A percentile compares a stretch with the other conserved stretches of the same genome.
phyloP scores from a whole-genome alignment of 2,329 filamentous ascomycete genomes.

The Apiospora aurea region DNA sequence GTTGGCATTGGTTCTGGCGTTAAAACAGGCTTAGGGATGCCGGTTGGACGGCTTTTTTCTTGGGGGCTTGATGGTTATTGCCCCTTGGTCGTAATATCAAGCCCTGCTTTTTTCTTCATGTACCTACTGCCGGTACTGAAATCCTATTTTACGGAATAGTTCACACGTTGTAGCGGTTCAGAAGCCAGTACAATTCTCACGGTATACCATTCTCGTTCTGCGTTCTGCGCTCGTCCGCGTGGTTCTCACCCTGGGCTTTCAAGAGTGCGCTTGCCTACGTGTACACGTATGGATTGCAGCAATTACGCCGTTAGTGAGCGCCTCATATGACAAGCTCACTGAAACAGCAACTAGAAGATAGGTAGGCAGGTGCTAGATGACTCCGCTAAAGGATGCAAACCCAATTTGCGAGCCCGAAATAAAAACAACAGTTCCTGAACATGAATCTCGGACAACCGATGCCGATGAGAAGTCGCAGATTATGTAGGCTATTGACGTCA shows the following conservation, averaged over 20 bases:
- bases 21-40: not conserved
- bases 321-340: not conserved
- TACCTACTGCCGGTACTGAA: constrained; percentile 1
- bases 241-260: not conserved
- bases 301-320: not conserved
- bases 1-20: constrained; percentile 19
- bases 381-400: not conserved
- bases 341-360: not conserved
- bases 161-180: constrained; percentile 1
- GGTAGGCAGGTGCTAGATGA: not conserved
- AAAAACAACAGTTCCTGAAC: not conserved
- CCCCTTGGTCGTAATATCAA: not conserved
- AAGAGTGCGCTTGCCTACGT: no score
- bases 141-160: not conserved
- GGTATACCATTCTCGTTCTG: not conserved
- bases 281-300: not conserved
- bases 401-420: not conserved
- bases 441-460: not conserved
- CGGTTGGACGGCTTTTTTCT: not conserved
- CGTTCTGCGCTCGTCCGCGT: not conserved
- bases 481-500: not conserved
- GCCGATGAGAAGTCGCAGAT: not conserved
- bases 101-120: not conserved
- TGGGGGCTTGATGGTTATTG: constrained; percentile 20
- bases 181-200: not conserved